Conservation (phyloP, 78 protist genomes). For the Cavenderia fasciculata region DNA sequence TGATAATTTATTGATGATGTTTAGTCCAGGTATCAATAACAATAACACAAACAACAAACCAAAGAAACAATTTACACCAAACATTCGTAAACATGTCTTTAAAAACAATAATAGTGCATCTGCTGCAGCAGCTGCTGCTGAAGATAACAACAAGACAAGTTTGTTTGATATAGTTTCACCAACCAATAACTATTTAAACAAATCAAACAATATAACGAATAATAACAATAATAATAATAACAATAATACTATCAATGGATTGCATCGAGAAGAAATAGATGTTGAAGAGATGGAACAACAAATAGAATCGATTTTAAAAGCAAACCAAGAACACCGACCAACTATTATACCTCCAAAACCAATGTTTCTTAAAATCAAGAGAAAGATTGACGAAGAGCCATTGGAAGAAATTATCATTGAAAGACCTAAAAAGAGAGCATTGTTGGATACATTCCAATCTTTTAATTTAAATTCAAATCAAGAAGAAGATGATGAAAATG, state of each 20-base stretch:
- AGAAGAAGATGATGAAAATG: not conserved
- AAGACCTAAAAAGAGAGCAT: conserved; percentile 67
- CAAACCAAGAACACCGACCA: conserved; percentile 9
- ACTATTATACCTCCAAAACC: conserved; percentile 8
- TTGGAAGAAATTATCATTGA: conserved; percentile 45
- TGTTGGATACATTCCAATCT: conserved; percentile 54
- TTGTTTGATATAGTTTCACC: too few relatives aligned
- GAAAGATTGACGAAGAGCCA: conserved; percentile 72
- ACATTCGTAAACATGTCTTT: conserved; percentile 11
- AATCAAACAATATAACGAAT: too few relatives aligned
- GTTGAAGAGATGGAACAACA: not conserved
- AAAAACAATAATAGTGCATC: not conserved
- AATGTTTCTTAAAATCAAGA: conserved; percentile 46
- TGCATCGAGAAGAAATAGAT: conserved; percentile 9
- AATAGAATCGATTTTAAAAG: not conserved
- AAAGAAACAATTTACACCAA: conserved; percentile 49
- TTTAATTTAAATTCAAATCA: not conserved
- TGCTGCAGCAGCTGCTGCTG: conserved; percentile 13
- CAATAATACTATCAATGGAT: not conserved
- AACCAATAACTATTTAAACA: too few relatives aligned
- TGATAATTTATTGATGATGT: too few relatives aligned
- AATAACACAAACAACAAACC: not conserved
- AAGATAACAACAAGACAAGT: not conserved
- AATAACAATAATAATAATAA: not conserved
- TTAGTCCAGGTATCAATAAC: too few relatives aligned